Evolutionary conservation across 2,329 filamentous ascomycete genomes (phyloP).

Genomic region (Aureobasidium sp.): DNA sequence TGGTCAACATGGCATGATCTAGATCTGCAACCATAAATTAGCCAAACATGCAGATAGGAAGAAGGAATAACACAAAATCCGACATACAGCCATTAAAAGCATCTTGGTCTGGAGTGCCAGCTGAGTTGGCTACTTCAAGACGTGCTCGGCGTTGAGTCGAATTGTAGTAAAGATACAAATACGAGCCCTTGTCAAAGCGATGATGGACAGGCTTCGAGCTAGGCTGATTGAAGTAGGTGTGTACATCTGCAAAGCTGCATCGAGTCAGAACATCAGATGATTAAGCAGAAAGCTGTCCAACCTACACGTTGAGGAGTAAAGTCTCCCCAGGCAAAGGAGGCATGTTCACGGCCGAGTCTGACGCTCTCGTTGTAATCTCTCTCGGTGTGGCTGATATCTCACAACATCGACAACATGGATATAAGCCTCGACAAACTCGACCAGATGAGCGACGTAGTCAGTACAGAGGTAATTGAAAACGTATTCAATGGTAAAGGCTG

Average conservation of each 20-base stretch:
- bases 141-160: conserved; percentile 59
- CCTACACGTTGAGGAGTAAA: conserved; percentile 42
- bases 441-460: conserved; percentile 23
- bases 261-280: not conserved
- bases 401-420: conserved; percentile 24
- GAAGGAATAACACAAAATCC: too few relatives aligned
- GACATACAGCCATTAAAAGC: conserved; percentile 68
- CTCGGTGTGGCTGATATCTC: conserved; percentile 17
- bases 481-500: conserved; percentile 17
- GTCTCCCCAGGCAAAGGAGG: conserved; percentile 43
- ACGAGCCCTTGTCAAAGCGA: conserved; percentile 72
- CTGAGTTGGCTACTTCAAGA: conserved; percentile 68
- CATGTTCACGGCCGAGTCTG: conserved; percentile 29
- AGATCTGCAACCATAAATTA: conserved; percentile 46
- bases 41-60: not conserved
- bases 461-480: conserved; percentile 19
- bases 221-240: conserved; percentile 70
- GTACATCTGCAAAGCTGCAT: conserved; percentile 66
- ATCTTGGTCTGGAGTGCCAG: conserved; percentile 69
- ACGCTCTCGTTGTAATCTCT: not conserved
- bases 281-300: not conserved
- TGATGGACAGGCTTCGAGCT: conserved; percentile 64
- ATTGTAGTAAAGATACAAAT: conserved; percentile 74
- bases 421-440: conserved; percentile 24
- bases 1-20: conserved; percentile 57